Percentiles rank a stretch among this genome's conserved stretches.
These are phyloP conservation scores for Cornus florida DNA, from an alignment of 148 eudicot genomes.

Conservation along the genomic window DNA sequence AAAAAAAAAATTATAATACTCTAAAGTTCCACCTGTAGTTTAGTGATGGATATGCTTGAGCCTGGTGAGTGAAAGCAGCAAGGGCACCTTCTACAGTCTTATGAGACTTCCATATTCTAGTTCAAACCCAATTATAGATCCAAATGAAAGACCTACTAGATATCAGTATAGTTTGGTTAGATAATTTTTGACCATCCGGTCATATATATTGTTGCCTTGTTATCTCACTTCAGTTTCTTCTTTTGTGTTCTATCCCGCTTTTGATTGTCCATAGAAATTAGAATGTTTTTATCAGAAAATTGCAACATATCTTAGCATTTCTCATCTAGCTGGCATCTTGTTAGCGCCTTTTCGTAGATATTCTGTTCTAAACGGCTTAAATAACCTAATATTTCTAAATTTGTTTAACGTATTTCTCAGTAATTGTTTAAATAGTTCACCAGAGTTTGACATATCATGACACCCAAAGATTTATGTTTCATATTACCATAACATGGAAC, in stretches of 20 bases:
- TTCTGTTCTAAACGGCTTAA: no score
- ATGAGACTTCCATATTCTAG: neutral
- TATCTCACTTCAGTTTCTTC: slow-evolving; percentile 4
- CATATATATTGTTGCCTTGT: neutral
- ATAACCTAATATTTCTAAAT: no score
- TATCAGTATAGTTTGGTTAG: neutral
- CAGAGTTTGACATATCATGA: no score
- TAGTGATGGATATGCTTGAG: neutral
- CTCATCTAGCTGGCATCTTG: no score
- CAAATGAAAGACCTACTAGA: neutral
- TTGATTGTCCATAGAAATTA: no score
- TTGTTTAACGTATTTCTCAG: no score
- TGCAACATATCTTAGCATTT: no score
- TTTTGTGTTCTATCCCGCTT: neutral
- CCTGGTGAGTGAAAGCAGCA: neutral
- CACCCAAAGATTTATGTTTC: no score
- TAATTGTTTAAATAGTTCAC: no score
- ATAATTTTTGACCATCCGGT: neutral
- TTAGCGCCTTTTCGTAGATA: no score
- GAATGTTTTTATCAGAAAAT: no score
- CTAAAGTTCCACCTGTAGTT: neutral
- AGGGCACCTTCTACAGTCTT: neutral
- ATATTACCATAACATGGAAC: no score
- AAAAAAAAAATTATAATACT: neutral
- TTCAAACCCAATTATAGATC: neutral